Evolutionary conservation across 2,329 filamentous ascomycete genomes (phyloP).

Genomic region (Phaeosphaeria sp.): DNA sequence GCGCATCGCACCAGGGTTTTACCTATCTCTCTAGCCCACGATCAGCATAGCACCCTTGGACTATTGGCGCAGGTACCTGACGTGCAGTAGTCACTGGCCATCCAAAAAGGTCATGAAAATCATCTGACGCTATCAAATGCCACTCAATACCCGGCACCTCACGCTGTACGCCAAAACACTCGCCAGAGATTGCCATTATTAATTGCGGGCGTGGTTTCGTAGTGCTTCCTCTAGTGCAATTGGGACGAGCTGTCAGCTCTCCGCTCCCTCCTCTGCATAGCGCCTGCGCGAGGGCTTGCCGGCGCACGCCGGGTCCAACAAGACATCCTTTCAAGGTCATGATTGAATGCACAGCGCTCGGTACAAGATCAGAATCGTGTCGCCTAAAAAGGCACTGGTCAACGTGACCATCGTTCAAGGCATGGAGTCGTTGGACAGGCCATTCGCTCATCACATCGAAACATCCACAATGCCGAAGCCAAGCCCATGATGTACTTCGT

Average conservation of each 20-base stretch:
- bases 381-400: background rate
- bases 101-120: background rate
- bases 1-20: slow-evolving; percentile 11
- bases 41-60: slow-evolving; percentile 2
- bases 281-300: background rate
- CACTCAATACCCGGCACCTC: background rate
- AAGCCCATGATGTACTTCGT: background rate
- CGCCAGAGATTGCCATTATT: background rate
- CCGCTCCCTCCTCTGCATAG: background rate
- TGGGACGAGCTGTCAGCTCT: background rate
- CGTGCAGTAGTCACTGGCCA: slow-evolving; percentile 11
- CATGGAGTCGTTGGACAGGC: background rate
- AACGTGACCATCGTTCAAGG: background rate
- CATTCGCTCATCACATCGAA: background rate
- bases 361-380: background rate
- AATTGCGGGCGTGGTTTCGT: background rate
- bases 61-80: slow-evolving; percentile 18
- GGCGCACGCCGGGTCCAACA: background rate
- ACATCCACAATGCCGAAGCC: background rate
- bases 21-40: slow-evolving; percentile 7
- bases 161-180: background rate
- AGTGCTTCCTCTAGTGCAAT: background rate
- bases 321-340: background rate
- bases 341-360: background rate
- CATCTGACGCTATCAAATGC: background rate